Conservation (phyloP, 805 yeast genomes). For the Yarrowia sp. region DNA sequence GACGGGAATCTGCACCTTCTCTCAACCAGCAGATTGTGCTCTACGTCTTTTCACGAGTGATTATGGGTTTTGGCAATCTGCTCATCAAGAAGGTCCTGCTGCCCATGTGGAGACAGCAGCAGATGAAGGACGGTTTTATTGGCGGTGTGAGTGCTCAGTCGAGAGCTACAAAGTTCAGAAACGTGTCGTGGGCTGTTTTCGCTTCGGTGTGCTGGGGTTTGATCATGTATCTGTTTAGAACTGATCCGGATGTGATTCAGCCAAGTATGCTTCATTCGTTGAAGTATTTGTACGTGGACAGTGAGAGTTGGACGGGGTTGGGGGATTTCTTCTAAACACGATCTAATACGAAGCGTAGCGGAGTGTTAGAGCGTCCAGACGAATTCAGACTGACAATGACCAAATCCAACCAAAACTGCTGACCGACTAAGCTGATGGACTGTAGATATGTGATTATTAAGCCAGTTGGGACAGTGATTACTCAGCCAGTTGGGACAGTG, state of each 20-base stretch:
- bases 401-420: too few species aligned
- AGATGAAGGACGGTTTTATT: slow-evolving; percentile 39
- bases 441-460: too few species aligned
- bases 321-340: slow-evolving; percentile 42
- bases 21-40: slow-evolving; percentile 78
- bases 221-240: slow-evolving; percentile 73
- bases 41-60: slow-evolving; percentile 73
- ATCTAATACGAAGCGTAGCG: too few species aligned
- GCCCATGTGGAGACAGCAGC: slow-evolving; percentile 29
- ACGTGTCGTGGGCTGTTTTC: slow-evolving; percentile 61
- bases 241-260: slow-evolving; percentile 68
- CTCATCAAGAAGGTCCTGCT: slow-evolving; percentile 47
- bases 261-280: slow-evolving; percentile 68
- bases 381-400: too few species aligned
- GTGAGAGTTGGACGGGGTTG: slow-evolving; percentile 55
- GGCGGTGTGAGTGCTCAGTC: slow-evolving; percentile 12
- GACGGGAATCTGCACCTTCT: slow-evolving; percentile 46
- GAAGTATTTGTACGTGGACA: slow-evolving; percentile 74
- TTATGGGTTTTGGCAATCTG: slow-evolving; percentile 66
- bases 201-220: slow-evolving; percentile 75
- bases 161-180: slow-evolving; percentile 43
- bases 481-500: too few species aligned
- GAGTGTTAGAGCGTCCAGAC: too few species aligned
- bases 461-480: too few species aligned
- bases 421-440: too few species aligned